Evolutionary conservation across 192 early-diverging fungal genomes (phyloP).

Genomic region (Umbelopsis ramanniana): DNA sequence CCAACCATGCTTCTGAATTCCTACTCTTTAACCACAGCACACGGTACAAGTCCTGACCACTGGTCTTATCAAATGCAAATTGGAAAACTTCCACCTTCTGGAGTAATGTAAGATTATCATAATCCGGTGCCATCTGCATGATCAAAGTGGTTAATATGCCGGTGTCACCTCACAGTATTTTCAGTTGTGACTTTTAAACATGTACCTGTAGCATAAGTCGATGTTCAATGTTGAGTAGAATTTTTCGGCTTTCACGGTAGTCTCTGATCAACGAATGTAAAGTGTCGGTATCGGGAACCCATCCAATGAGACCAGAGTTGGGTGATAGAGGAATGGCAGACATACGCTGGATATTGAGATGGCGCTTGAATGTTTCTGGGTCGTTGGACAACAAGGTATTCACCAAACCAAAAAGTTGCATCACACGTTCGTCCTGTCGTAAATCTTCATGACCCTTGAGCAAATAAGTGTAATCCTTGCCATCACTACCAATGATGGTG

Average conservation of each 20-base stretch:
- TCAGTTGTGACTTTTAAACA: slow-evolving; percentile 10
- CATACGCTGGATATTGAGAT: slow-evolving; percentile 88
- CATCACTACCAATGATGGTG: slow-evolving; percentile 86
- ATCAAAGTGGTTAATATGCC: slow-evolving; percentile 2
- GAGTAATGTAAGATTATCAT: slow-evolving; percentile 81
- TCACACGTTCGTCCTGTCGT: slow-evolving; percentile 97
- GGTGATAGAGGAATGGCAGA: slow-evolving; percentile 93
- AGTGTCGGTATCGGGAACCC: slow-evolving; percentile 89
- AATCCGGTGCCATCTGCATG: slow-evolving; percentile 85
- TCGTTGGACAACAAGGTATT: slow-evolving; percentile 86
- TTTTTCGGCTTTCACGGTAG: slow-evolving; percentile 82
- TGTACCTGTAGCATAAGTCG: slow-evolving; percentile 79
- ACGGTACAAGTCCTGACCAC: slow-evolving; percentile 90
- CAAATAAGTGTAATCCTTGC: slow-evolving; percentile 86
- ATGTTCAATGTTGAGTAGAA: slow-evolving; percentile 89
- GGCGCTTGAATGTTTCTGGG: slow-evolving; percentile 87
- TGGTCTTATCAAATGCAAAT: slow-evolving; percentile 86
- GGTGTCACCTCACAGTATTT: neutral
- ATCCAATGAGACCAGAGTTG: slow-evolving; percentile 94
- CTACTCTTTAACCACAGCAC: slow-evolving; percentile 94
- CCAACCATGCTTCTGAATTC: slow-evolving; percentile 96
- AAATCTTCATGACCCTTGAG: slow-evolving; percentile 98
- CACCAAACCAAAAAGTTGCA: slow-evolving; percentile 97
- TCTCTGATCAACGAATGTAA: slow-evolving; percentile 84
- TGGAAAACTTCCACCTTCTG: slow-evolving; percentile 98